Conservation (phyloP, 495 filamentous ascomycete species). For the Penicillium lividum region DNA sequence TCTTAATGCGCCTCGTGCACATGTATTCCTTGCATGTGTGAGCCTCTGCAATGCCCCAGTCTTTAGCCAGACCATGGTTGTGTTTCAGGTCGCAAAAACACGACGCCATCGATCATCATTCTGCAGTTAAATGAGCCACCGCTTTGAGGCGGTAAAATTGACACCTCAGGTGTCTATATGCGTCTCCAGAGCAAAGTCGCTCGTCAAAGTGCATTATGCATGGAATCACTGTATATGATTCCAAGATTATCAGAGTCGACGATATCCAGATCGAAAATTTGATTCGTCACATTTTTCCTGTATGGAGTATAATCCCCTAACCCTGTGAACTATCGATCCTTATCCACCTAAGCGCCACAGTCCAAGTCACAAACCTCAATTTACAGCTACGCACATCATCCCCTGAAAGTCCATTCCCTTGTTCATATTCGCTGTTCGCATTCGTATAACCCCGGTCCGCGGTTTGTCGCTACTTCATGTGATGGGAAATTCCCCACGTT, state of each 20-base stretch:
- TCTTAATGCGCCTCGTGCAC: conserved; percentile 7
- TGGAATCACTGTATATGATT: too few relatives aligned
- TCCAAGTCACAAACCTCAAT: neutral
- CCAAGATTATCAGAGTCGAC: too few relatives aligned
- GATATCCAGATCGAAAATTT: too few relatives aligned
- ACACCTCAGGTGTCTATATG: conserved; percentile 1
- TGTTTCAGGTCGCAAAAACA: conserved; percentile 19
- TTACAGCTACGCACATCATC: neutral
- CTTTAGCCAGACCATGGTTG: conserved; percentile 30
- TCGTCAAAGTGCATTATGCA: neutral
- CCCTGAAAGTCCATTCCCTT: neutral
- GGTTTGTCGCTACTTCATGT: conserved; percentile 14
- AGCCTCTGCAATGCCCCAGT: conserved; percentile 25
- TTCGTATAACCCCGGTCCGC: neutral
- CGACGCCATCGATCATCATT: conserved; percentile 22
- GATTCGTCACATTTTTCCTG: too few relatives aligned
- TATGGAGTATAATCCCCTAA: too few relatives aligned
- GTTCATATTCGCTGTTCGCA: neutral
- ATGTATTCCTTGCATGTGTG: conserved; percentile 11
- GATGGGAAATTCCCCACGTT: conserved; percentile 5
- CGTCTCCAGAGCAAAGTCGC: neutral
- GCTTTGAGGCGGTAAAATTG: conserved; percentile 13
- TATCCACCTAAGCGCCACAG: neutral
- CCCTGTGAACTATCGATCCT: neutral
- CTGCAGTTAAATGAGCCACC: conserved; percentile 11